Evolutionary conservation across 2,329 filamentous ascomycete genomes (phyloP).

Genomic region (Ceratocystis huliohia): DNA sequence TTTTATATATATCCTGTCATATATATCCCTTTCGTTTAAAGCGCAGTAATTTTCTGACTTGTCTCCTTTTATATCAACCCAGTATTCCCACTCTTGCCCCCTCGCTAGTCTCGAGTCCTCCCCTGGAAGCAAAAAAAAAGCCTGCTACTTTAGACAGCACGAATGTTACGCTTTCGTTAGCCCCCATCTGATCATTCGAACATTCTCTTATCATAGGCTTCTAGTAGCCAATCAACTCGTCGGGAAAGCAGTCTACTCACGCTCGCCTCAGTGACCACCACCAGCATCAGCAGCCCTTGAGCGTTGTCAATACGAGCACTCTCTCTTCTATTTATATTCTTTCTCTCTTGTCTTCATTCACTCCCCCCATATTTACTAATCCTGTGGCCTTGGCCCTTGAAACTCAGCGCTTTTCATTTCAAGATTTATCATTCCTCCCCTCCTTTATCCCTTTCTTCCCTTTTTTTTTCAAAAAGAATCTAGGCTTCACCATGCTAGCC

Average conservation of each 20-base stretch:
- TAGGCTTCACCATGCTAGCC: constrained; percentile 11
- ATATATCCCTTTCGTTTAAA: constrained; percentile 1
- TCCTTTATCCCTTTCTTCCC: not conserved
- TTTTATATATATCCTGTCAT: constrained; percentile 6
- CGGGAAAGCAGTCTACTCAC: not conserved
- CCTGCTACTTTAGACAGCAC: not conserved
- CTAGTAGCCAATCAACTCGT: not conserved
- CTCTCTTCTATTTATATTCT: not conserved
- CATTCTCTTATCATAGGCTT: not conserved
- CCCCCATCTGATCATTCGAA: not conserved
- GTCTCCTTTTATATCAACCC: not conserved
- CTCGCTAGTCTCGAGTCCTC: not conserved
- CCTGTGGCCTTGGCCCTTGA: not conserved
- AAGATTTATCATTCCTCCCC: not conserved
- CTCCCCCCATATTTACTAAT: not conserved
- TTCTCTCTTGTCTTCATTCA: not conserved
- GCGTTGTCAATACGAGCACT: not conserved
- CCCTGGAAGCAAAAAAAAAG: not conserved
- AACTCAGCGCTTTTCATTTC: not conserved
- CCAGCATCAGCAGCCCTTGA: not conserved
- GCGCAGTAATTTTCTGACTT: constrained; percentile 1
- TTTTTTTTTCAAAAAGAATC: not conserved
- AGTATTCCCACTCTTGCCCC: not conserved
- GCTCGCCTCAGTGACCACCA: not conserved
- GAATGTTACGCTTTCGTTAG: not conserved